A percentile compares a stretch with the other conserved stretches of the same genome.
Evolutionary conservation across 768 basidiomycete genomes (phyloP).

Genomic region (Lentinus tigrinus): DNA sequence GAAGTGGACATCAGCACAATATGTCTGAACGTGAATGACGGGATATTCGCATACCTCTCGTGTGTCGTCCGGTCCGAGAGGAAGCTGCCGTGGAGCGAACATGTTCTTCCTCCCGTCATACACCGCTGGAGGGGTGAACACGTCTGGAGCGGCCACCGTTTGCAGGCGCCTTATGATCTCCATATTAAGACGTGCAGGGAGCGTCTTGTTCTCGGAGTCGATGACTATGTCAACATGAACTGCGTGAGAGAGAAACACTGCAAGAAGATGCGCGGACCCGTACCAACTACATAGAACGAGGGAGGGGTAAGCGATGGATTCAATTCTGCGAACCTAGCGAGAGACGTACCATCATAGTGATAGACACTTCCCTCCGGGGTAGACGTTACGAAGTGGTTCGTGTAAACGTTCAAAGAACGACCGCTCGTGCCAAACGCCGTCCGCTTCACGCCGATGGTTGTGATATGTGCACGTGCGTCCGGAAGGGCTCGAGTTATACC

Average conservation of each 20-base stretch:
- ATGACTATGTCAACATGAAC: constrained; percentile 64
- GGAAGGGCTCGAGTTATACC: constrained; percentile 17
- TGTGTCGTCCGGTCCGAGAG: constrained; percentile 49
- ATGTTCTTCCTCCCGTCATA: constrained; percentile 83
- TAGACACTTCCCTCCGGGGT: constrained; percentile 65
- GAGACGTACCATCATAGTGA: constrained; percentile 73
- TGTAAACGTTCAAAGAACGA: constrained; percentile 36
- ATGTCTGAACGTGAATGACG: neutral
- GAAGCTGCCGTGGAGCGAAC: constrained; percentile 60
- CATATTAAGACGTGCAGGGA: constrained; percentile 69
- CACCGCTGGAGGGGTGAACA: constrained; percentile 72
- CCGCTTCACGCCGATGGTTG: constrained; percentile 66
- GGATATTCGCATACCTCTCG: constrained; percentile 45
- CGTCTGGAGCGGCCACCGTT: constrained; percentile 47
- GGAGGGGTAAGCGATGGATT: too few species aligned
- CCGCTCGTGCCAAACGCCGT: constrained; percentile 64
- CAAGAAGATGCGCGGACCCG: constrained; percentile 15
- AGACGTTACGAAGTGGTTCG: constrained; percentile 65
- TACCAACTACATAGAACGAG: constrained; percentile 16
- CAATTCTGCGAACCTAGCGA: neutral
- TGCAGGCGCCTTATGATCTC: constrained; percentile 68
- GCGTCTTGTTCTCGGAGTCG: constrained; percentile 61
- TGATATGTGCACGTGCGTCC: constrained; percentile 40
- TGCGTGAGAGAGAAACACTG: neutral
- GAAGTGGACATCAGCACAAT: neutral